Evolutionary conservation across 169 alveolate genomes (phyloP).

Genomic region (Fabrea salina): DNA sequence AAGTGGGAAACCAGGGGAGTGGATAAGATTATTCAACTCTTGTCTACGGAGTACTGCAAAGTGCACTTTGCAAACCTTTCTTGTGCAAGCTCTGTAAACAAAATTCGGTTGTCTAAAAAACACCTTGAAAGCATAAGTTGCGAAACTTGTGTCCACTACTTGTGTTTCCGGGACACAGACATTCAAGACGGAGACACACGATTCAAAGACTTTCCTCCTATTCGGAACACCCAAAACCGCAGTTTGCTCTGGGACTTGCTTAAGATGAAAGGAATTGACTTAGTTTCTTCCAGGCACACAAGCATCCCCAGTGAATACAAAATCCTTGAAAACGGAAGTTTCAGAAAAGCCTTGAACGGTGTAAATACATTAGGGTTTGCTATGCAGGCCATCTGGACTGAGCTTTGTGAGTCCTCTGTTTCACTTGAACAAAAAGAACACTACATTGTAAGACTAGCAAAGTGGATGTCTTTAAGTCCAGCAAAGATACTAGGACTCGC

Average conservation of each 20-base stretch:
- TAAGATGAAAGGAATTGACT: conserved; percentile 12
- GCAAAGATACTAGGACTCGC: background rate
- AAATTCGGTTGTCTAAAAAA: background rate
- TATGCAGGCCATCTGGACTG: conserved; percentile 5
- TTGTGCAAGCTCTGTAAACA: background rate
- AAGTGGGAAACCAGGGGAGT: conserved; percentile 29
- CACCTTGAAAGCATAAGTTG: background rate
- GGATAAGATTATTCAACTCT: background rate
- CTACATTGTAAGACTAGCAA: conserved; percentile 32
- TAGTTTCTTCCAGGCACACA: conserved; percentile 10
- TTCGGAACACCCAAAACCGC: conserved; percentile 5
- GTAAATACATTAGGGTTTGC: conserved; percentile 1
- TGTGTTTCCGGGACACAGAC: background rate
- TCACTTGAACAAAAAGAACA: background rate
- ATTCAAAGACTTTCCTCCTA: conserved; percentile 30
- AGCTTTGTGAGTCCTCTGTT: background rate
- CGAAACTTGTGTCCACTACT: background rate
- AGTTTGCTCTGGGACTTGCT: conserved; percentile 24
- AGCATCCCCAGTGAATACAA: background rate
- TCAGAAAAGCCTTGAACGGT: conserved; percentile 5
- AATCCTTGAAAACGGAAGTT: conserved; percentile 12
- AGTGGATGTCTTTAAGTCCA: background rate
- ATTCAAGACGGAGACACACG: conserved; percentile 14
- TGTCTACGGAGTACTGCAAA: background rate
- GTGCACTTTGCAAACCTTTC: conserved; percentile 6